Percentiles rank a stretch among this genome's conserved stretches.
Conservation (phyloP, 1,284 basidiomycete genomes). For the Sporisorium exsertum region DNA sequence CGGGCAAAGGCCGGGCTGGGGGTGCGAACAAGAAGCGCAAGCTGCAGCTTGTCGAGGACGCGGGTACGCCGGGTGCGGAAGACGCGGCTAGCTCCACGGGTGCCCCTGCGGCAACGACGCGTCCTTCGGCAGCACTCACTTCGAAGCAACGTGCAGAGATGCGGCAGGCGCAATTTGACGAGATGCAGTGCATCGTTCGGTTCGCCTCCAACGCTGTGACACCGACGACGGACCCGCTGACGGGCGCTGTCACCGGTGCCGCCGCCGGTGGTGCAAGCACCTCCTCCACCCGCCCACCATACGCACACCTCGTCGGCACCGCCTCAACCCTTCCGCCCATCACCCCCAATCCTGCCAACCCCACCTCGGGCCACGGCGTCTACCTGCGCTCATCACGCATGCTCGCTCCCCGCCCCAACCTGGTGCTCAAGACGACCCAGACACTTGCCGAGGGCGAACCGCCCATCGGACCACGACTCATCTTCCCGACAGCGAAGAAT, state of each 20-base stretch:
- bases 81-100: conserved; percentile 19
- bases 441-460: conserved; percentile 60
- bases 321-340: conserved; percentile 62
- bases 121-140: conserved; percentile 38
- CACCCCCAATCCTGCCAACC: conserved; percentile 51
- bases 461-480: conserved; percentile 56
- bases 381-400: conserved; percentile 66
- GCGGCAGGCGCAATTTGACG: conserved; percentile 63
- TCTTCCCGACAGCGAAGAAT: conserved; percentile 66
- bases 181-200: conserved; percentile 63
- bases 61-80: conserved; percentile 28
- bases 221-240: neutral
- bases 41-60: conserved; percentile 41
- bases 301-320: conserved; percentile 65
- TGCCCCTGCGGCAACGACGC: conserved; percentile 3
- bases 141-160: conserved; percentile 58
- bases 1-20: conserved; percentile 28
- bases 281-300: conserved; percentile 48
- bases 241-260: conserved; percentile 1
- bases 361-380: conserved; percentile 59
- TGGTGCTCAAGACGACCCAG: conserved; percentile 56
- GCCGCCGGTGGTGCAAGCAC: conserved; percentile 4
- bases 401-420: conserved; percentile 62
- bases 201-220: conserved; percentile 42
- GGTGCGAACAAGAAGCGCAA: conserved; percentile 49